phyloP scores from a whole-genome alignment of 306 rosid genomes.

The Cyamopsis tetragonoloba region DNA sequence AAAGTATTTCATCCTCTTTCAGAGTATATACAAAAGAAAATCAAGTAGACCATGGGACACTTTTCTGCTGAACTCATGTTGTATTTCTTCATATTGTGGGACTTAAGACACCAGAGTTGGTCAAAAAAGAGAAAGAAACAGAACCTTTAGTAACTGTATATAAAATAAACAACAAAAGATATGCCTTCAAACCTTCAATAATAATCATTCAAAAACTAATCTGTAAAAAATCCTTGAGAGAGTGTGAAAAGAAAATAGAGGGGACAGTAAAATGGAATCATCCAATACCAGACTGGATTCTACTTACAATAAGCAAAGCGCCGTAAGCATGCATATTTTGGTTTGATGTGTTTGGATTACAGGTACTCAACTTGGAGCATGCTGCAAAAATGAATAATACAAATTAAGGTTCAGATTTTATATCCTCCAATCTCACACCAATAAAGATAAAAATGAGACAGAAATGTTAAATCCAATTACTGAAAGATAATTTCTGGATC shows the following conservation, averaged over 20 bases:
- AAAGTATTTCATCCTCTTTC: conserved; percentile 1
- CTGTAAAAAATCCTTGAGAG: neutral
- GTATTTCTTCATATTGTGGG: neutral
- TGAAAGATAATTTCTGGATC: neutral
- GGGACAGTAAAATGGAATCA: conserved; percentile 6
- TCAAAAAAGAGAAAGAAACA: neutral
- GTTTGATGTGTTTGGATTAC: conserved; percentile 62
- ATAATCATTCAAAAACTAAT: neutral
- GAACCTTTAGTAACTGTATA: neutral
- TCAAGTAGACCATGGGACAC: conserved; percentile 4
- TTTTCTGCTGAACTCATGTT: neutral
- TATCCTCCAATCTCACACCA: neutral
- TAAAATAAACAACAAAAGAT: neutral
- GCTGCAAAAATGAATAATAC: conserved; percentile 50
- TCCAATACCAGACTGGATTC: conserved; percentile 19
- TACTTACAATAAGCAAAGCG: conserved; percentile 67
- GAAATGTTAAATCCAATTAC: neutral
- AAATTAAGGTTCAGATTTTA: conserved; percentile 13
- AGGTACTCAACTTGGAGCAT: conserved; percentile 70
- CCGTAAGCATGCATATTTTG: conserved; percentile 80
- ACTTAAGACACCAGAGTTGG: neutral
- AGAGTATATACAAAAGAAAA: neutral
- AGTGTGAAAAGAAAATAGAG: neutral
- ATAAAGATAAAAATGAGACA: neutral
- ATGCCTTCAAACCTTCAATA: neutral